A percentile compares a stretch with the other conserved stretches of the same genome.
Conservation (phyloP, 2,329 filamentous ascomycete species). For the Cercospora beticola region DNA sequence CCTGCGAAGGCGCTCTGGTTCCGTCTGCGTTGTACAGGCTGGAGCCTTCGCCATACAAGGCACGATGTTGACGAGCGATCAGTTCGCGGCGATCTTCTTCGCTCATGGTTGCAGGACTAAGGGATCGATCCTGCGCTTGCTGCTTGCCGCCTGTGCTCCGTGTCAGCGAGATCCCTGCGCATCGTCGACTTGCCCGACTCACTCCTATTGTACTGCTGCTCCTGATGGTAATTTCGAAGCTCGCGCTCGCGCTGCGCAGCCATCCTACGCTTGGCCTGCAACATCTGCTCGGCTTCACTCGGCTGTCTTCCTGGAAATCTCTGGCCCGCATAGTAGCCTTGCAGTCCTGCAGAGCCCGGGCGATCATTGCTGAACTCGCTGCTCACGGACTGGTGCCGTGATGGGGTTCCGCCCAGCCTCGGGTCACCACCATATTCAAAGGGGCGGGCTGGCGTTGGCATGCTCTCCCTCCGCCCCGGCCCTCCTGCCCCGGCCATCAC, state of each 20-base stretch:
- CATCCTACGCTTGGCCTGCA: slow-evolving; percentile 99
- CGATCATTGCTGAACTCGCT: slow-evolving; percentile 77
- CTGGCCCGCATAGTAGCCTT: slow-evolving; percentile 92
- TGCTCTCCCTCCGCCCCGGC: slow-evolving; percentile 73
- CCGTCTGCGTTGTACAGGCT: slow-evolving; percentile 73
- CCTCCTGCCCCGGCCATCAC: slow-evolving; percentile 21
- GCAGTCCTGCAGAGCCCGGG: slow-evolving; percentile 73
- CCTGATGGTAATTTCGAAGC: slow-evolving; percentile 98
- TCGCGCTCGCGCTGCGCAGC: slow-evolving; percentile 98
- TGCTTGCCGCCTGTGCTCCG: slow-evolving; percentile 65
- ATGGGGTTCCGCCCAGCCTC: slow-evolving; percentile 63
- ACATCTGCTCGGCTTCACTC: slow-evolving; percentile 95
- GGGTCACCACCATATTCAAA: slow-evolving; percentile 53
- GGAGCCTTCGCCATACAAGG: slow-evolving; percentile 77
- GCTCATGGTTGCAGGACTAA: slow-evolving; percentile 83
- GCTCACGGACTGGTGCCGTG: slow-evolving; percentile 76
- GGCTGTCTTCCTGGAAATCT: slow-evolving; percentile 81
- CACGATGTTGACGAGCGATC: slow-evolving; percentile 92
- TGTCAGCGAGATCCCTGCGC: not conserved
- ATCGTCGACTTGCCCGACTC: slow-evolving; percentile 38
- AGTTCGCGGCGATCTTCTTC: slow-evolving; percentile 95
- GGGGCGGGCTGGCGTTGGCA: slow-evolving; percentile 57
- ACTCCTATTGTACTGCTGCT: slow-evolving; percentile 99
- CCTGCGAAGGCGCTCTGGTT: slow-evolving; percentile 65
- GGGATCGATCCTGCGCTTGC: slow-evolving; percentile 62